These are phyloP conservation scores for Yarrowia deformans DNA, from an alignment of 805 yeast genomes.

Conservation along the genomic window DNA sequence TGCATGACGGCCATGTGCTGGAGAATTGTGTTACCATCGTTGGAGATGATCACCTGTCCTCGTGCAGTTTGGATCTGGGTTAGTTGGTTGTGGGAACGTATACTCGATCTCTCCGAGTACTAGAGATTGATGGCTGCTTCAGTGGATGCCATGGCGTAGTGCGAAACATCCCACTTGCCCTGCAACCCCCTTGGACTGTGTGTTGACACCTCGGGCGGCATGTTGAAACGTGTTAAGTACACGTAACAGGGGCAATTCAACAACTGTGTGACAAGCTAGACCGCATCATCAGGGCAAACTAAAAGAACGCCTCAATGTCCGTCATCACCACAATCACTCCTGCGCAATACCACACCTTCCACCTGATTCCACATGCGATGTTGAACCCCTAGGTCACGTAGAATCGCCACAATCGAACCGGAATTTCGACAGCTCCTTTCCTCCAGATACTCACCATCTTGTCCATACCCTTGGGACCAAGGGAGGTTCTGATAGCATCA, in stretches of 20 bases:
- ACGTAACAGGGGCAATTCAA: background rate
- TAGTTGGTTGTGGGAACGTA: slow-evolving; percentile 4
- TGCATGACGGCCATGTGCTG: slow-evolving; percentile 98
- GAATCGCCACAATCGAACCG: background rate
- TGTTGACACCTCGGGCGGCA: background rate
- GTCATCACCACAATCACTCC: background rate
- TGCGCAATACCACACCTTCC: background rate
- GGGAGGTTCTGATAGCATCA: slow-evolving; percentile 91
- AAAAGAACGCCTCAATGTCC: background rate
- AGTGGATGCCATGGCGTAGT: no score
- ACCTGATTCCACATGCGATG: slow-evolving; percentile 10
- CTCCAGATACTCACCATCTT: slow-evolving; percentile 65
- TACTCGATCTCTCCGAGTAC: no score
- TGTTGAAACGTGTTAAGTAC: background rate
- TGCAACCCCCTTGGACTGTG: no score
- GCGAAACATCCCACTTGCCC: no score
- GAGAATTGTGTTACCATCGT: slow-evolving; percentile 97
- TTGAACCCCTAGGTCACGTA: background rate
- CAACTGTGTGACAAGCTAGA: background rate
- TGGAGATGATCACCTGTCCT: slow-evolving; percentile 93
- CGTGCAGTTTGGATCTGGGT: slow-evolving; percentile 70
- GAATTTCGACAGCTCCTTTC: background rate
- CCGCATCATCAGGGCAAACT: background rate
- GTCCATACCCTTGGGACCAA: slow-evolving; percentile 99
- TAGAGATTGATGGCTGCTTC: no score